These are phyloP conservation scores for Boeremia exigua DNA, from an alignment of 2,329 filamentous ascomycete species.

Conservation along the genomic window DNA sequence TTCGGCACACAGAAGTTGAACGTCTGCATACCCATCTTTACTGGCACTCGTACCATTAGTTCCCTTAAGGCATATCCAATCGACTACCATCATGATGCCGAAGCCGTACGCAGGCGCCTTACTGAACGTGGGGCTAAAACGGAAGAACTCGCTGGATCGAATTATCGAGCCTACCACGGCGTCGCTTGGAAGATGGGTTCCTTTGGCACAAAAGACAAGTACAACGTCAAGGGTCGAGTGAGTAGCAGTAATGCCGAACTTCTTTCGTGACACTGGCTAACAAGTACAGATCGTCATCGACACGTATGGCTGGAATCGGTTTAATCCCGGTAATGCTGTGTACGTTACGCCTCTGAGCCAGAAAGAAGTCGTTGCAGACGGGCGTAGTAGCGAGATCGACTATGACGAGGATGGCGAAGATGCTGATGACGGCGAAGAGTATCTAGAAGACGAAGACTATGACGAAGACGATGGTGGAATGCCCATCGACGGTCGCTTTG, in stretches of 20 bases:
- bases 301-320: constrained; percentile 58
- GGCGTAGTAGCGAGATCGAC: constrained; percentile 18
- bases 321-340: constrained; percentile 52
- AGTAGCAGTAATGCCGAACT: constrained; percentile 28
- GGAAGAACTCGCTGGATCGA: constrained; percentile 74
- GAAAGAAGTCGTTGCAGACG: constrained; percentile 25
- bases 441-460: constrained; percentile 3
- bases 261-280: constrained; percentile 40
- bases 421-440: constrained; percentile 37
- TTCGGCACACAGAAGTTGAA: constrained; percentile 34
- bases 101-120: constrained; percentile 67
- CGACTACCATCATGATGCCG: constrained; percentile 75
- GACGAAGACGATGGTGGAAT: constrained; percentile 18
- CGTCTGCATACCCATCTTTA: constrained; percentile 59
- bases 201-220: constrained; percentile 38
- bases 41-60: constrained; percentile 79
- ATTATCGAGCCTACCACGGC: constrained; percentile 82
- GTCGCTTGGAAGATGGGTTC: constrained; percentile 40
- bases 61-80: constrained; percentile 77
- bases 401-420: constrained; percentile 25
- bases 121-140: constrained; percentile 84
- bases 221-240: constrained; percentile 21
- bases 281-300: constrained; percentile 57
- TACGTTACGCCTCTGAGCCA: constrained; percentile 47
- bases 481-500: constrained; percentile 18